Base-by-base conservation (phyloP, 2,329 filamentous ascomycete genomes). In the Exophiala phaeomuriformis region DNA sequence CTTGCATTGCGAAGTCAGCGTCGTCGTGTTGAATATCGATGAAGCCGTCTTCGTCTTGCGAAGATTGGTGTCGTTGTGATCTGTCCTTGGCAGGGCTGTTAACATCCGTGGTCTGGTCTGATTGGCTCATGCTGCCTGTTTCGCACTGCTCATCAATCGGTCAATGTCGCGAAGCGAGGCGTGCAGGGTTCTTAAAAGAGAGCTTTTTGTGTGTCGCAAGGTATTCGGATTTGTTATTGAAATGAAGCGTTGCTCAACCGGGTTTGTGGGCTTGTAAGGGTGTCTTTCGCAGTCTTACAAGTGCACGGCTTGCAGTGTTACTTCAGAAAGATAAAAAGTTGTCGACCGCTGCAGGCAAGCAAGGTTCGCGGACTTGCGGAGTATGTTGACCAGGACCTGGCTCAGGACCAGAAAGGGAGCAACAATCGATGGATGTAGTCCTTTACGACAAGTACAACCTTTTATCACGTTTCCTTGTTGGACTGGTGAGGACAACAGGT, bases 41-140 rank as follows among this genome's bases (percentile, higher is more conserved):
- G 35, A 62, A 63, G 41, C 61, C 62, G 41, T 62, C 62, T 44
- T 63, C 62, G 47, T 57, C 53, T 48, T 60, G 55, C 40, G 51
- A 52, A 29, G 41, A 29, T 40, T 56, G 47, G 51, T 46, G 49
- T 41, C 49, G 51, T 54, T 43, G 36, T 41, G 51, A 33, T 31
- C 48, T 53, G 36, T 40, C 48, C 58, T 60, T 59, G 59, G 54
- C 56, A 57, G 43, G 30, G 37, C 48, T 45, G n/a, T 46, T 9
- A 6, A 31, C 5, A 8, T 5, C 31, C 9, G 37, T 27, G 8
- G 31, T 8, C n/a, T 42, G 42, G 39, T 47, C 40, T 53, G 54
- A 55, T 57, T 58, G 47, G 55, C 36, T 49, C n/a, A 33, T 44
- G 8, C 19, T 49, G 41, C 30, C 47, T 49, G 45, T 31, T 36